Evolutionary conservation across 176 grass and related monocot species (phyloP), one percentile per base, ranked within the genome.

Genomic region (Triticum aestivum): DNA sequence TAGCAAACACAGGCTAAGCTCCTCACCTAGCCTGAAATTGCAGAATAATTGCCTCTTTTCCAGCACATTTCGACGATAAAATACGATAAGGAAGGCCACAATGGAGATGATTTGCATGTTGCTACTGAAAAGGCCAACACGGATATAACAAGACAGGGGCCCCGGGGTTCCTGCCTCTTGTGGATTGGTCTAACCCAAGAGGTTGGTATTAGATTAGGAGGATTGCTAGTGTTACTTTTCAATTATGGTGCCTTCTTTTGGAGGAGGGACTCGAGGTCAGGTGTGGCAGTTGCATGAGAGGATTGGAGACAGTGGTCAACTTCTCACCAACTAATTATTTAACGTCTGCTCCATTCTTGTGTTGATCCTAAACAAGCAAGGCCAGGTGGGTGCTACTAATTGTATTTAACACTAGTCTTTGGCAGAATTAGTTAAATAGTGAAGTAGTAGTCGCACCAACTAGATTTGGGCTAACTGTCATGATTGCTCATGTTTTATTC

Each of bases 251-350:
- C 51, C 42, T 45, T 45, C 42, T 29, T 38, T 83, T 62, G 65
- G 79, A 59, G 68, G 80, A 75, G 69, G 56, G 85, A 42, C 80
- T 87, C 67, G 80, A 86, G 54, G 72, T 17, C 52, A 8, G 52
- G 27, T 71, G 80, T 61, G 23, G 73, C 69, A 47, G 66, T 49
- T 87, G 32, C 84, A 79, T 79, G 56, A 44, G 41, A 49, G 12
- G 13, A 79, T 64, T 0, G 45, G 0, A 9, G 56, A 7, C 56
- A 21, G 73, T 41, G 8, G 66, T 34, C 54, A 68, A 83, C 73
- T 83, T 83, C 6, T 66, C 41, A 83, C 84, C 84, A 66, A 79
- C 79, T 83, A 34, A 20, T n/a, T 65, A 24, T 33, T 42, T 33
- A 64, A 58, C 41, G 5, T 5, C 8, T 87, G 2, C 32, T 63